Evolutionary conservation across 352 stramenopile genomes (phyloP).

Genomic region (Phytophthora parvispora): DNA sequence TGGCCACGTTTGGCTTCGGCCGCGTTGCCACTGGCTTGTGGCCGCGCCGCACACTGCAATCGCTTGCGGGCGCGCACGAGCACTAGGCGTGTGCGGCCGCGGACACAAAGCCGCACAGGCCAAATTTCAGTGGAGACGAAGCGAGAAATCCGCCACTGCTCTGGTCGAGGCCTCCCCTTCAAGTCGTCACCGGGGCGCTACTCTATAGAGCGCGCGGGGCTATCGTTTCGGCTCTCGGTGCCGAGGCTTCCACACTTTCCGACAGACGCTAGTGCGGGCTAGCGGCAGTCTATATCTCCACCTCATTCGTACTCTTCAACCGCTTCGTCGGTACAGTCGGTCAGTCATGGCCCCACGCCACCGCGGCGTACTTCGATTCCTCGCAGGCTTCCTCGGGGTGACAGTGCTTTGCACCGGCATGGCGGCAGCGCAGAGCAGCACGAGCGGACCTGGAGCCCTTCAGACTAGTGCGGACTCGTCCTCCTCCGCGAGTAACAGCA

Average conservation of each 20-base stretch:
- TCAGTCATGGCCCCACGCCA: conserved; percentile 36
- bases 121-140: conserved; percentile 34
- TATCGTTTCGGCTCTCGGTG: conserved; percentile 4
- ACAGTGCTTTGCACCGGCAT: background rate
- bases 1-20: conserved; percentile 17
- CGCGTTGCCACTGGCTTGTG: conserved; percentile 24
- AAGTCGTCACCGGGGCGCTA: conserved; percentile 13
- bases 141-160: conserved; percentile 33
- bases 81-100: too few species aligned
- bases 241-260: conserved; percentile 18
- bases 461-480: background rate
- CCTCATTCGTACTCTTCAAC: conserved; percentile 30
- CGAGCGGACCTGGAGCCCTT: background rate
- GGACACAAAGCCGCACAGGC: conserved; percentile 6
- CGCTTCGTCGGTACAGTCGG: conserved; percentile 44
- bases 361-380: conserved; percentile 28
- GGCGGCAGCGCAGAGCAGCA: conserved; percentile 9
- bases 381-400: conserved; percentile 20
- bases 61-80: background rate
- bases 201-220: conserved; percentile 21
- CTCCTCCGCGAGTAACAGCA: conserved; percentile 5
- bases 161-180: background rate
- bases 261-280: background rate
- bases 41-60: conserved; percentile 11
- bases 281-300: conserved; percentile 15